A percentile compares a stretch with the other conserved stretches of the same genome.
Conservation (phyloP, 2,329 filamentous ascomycete genomes). For the Pleochaeta shiraiana region DNA sequence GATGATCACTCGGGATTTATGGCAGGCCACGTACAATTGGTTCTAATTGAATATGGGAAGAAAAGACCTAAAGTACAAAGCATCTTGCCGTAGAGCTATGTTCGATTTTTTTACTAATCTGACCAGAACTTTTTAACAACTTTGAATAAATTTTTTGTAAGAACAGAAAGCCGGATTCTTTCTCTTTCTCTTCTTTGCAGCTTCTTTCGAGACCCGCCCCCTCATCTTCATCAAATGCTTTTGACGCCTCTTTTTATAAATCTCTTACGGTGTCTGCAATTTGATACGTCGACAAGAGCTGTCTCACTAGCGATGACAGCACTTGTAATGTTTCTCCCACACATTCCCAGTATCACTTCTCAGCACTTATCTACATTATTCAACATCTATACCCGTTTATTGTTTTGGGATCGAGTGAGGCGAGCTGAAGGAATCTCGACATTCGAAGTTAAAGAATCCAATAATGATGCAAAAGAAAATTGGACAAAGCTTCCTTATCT, state of each 20-base stretch:
- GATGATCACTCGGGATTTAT: conserved; percentile 25
- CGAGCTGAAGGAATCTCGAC: conserved; percentile 7
- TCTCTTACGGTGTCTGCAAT: conserved; percentile 51
- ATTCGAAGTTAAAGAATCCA: conserved; percentile 14
- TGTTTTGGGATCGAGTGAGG: conserved; percentile 46
- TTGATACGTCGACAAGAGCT: conserved; percentile 55
- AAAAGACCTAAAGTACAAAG: conserved; percentile 36
- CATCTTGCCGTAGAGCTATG: conserved; percentile 1
- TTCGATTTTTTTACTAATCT: conserved; percentile 9
- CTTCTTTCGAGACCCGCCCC: conserved; percentile 56
- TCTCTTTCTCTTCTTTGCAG: conserved; percentile 45
- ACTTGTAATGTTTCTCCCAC: conserved; percentile 62
- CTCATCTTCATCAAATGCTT: conserved; percentile 49
- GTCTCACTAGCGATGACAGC: conserved; percentile 55
- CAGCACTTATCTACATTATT: conserved; percentile 51
- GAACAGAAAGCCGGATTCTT: conserved; percentile 38
- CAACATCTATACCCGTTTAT: conserved; percentile 56
- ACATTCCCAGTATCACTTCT: conserved; percentile 52
- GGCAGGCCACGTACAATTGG: conserved; percentile 24
- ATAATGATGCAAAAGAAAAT: conserved; percentile 21
- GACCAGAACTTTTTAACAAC: conserved; percentile 40
- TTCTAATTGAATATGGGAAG: conserved; percentile 28
- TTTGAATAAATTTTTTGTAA: conserved; percentile 42
- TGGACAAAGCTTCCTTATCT: conserved; percentile 47
- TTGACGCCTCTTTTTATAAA: conserved; percentile 51